Evolutionary conservation across 2,329 filamentous ascomycete species (phyloP).

Genomic region (Hirsutella rhossiliensis): DNA sequence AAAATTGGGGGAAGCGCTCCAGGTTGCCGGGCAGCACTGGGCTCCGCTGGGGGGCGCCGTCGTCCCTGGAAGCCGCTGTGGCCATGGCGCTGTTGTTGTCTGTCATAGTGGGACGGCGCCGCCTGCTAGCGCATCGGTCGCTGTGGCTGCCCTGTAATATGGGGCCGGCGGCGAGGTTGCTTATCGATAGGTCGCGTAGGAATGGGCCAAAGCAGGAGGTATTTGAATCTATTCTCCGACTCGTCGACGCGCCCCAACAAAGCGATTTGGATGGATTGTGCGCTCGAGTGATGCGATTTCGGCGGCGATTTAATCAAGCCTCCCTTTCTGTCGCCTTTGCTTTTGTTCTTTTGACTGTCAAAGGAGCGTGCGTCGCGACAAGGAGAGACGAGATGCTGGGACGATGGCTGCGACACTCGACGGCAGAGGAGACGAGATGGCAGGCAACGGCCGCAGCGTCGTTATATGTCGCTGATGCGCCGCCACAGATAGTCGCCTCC

Average conservation of each 20-base stretch:
- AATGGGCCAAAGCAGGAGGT: too few relatives aligned
- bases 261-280: too few relatives aligned
- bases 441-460: not conserved
- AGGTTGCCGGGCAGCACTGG: slow-evolving; percentile 24
- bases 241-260: too few relatives aligned
- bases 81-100: slow-evolving; percentile 4
- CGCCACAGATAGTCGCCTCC: not conserved
- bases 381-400: not conserved
- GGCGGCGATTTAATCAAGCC: too few relatives aligned
- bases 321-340: too few relatives aligned
- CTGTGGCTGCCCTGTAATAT: not conserved
- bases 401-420: not conserved
- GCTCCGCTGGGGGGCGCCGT: slow-evolving; percentile 7
- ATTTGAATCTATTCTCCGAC: too few relatives aligned
- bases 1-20: slow-evolving; percentile 28
- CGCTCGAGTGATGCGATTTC: too few relatives aligned
- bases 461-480: not conserved
- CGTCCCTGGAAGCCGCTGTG: slow-evolving; percentile 1
- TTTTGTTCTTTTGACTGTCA: not conserved
- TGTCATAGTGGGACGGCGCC: not conserved
- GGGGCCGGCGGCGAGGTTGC: too few relatives aligned
- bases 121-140: not conserved
- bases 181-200: too few relatives aligned
- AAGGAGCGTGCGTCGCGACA: not conserved
- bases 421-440: not conserved